Evolutionary conservation across 768 basidiomycete species (phyloP).

Genomic region (Mycena rebaudengoi): DNA sequence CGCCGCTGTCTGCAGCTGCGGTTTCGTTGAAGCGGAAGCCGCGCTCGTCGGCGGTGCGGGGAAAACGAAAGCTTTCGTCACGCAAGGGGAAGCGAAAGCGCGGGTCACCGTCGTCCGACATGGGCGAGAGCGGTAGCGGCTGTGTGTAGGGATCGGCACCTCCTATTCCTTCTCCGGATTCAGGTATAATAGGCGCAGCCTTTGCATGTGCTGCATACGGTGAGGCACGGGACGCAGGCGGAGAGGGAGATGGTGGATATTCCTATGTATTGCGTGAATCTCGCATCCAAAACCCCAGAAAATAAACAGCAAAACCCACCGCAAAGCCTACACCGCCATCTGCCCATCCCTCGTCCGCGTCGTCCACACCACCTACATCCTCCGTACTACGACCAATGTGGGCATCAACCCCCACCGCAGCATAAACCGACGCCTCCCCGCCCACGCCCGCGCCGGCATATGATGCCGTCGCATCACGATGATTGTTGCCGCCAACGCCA

Average conservation of each 20-base stretch:
- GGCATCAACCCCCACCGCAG: no score
- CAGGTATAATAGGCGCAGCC: not conserved
- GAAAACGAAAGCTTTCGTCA: no score
- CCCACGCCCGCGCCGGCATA: not conserved
- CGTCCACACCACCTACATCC: no score
- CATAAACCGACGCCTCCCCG: no score
- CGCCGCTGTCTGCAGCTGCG: no score
- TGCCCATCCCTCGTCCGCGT: constrained; percentile 38
- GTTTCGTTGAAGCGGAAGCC: no score
- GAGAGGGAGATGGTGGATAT: constrained; percentile 6
- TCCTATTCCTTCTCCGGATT: not conserved
- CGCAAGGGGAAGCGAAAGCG: constrained; percentile 10
- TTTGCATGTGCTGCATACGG: constrained; percentile 3
- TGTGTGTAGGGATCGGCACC: not conserved
- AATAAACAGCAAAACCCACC: not conserved
- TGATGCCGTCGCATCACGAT: no score
- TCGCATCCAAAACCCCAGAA: not conserved
- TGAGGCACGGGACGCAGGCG: constrained; percentile 9
- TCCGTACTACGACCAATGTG: no score
- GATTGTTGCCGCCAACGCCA: not conserved
- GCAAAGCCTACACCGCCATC: constrained; percentile 29
- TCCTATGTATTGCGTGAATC: not conserved
- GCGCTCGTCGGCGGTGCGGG: no score
- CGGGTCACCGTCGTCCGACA: not conserved
- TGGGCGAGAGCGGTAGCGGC: constrained; percentile 6